Conservation (phyloP, 192 early-diverging fungal genomes). For the Coemansia sp. region DNA sequence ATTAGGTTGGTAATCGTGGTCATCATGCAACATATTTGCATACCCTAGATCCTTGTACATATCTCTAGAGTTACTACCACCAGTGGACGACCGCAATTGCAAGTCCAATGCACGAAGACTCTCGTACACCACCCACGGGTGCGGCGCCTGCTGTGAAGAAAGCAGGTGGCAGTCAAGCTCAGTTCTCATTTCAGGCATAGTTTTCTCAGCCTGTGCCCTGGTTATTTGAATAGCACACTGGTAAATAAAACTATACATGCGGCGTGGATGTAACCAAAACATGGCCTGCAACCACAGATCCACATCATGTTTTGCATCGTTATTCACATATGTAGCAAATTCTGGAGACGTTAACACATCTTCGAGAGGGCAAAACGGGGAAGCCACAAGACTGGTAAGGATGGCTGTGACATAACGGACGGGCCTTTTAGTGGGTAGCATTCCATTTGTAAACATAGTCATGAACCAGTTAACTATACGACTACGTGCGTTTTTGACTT, state of each 20-base stretch:
- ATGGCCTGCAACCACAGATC: conserved; percentile 48
- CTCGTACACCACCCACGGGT: background rate
- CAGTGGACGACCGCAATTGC: background rate
- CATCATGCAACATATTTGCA: background rate
- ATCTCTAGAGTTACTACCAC: background rate
- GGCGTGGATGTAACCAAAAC: conserved; percentile 41
- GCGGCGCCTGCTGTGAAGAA: background rate
- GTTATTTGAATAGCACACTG: conserved; percentile 37
- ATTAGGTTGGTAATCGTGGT: background rate
- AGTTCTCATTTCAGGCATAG: background rate
- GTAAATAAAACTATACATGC: conserved; percentile 40
- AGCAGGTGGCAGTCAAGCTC: background rate
- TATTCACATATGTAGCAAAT: conserved; percentile 5
- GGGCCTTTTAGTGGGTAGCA: conserved; percentile 29
- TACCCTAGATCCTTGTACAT: background rate
- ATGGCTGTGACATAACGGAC: conserved; percentile 42
- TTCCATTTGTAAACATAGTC: conserved; percentile 31
- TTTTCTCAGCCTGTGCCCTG: conserved; percentile 6
- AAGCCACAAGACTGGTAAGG: conserved; percentile 21
- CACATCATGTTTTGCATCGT: conserved; percentile 41
- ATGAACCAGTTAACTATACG: conserved; percentile 45
- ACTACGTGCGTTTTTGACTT: conserved; percentile 47
- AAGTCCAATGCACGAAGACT: background rate
- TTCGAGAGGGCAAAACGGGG: conserved; percentile 32
- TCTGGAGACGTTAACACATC: background rate